Evolutionary conservation across 495 filamentous ascomycete genomes (phyloP).

Genomic region (Hamigera avellanea): DNA sequence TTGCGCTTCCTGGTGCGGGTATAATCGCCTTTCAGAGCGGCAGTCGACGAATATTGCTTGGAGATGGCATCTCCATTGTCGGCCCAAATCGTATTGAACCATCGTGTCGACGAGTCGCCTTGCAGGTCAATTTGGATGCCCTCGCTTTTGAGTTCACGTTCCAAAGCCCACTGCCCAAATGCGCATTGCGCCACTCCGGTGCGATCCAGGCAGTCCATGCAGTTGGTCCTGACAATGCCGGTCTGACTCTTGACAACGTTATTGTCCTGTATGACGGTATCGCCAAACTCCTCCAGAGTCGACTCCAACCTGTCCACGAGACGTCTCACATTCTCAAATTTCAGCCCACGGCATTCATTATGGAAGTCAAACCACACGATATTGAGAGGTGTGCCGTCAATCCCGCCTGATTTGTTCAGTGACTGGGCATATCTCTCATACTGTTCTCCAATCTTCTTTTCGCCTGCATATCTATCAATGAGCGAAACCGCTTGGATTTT

Average conservation of each 20-base stretch:
- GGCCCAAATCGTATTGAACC: slow-evolving; percentile 94
- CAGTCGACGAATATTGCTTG: slow-evolving; percentile 70
- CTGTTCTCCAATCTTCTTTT: slow-evolving; percentile 62
- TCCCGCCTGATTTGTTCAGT: slow-evolving; percentile 50
- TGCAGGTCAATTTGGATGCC: slow-evolving; percentile 59
- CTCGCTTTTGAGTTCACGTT: slow-evolving; percentile 62
- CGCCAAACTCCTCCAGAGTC: slow-evolving; percentile 53
- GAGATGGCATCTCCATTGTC: slow-evolving; percentile 68
- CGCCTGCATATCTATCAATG: slow-evolving; percentile 75
- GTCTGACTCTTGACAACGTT: slow-evolving; percentile 44
- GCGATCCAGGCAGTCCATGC: slow-evolving; percentile 94
- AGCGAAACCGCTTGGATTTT: slow-evolving; percentile 67
- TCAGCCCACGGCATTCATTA: slow-evolving; percentile 82
- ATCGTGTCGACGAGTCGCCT: slow-evolving; percentile 59
- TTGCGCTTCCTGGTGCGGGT: slow-evolving; percentile 84
- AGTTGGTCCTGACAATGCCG: slow-evolving; percentile 80
- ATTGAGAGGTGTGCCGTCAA: slow-evolving; percentile 40
- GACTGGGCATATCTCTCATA: slow-evolving; percentile 54
- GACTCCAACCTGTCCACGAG: slow-evolving; percentile 58
- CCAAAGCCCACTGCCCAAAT: slow-evolving; percentile 63
- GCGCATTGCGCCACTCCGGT: slow-evolving; percentile 91
- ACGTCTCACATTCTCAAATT: slow-evolving; percentile 81
- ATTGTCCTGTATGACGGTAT: slow-evolving; percentile 44
- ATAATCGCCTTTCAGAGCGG: slow-evolving; percentile 90
- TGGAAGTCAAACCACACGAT: slow-evolving; percentile 99